These are phyloP conservation scores for Colletotrichum nymphaeae DNA, from an alignment of 2,329 filamentous ascomycete species.

Conservation along the genomic window DNA sequence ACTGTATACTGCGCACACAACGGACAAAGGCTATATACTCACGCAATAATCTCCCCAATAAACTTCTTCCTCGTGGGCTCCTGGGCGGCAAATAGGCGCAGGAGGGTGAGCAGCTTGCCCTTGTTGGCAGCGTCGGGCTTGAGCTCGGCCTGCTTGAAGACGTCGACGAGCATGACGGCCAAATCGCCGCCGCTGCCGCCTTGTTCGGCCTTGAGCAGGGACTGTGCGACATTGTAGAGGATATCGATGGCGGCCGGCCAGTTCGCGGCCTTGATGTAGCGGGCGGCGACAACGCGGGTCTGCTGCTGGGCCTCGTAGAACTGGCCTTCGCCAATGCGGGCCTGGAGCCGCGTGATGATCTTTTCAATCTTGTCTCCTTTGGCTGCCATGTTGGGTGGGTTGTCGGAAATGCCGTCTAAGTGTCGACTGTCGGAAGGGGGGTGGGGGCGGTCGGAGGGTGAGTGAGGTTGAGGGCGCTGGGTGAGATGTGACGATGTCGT, in stretches of 20 bases:
- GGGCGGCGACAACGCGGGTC: slow-evolving; percentile 92
- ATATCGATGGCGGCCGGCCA: slow-evolving; percentile 89
- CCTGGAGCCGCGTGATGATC: slow-evolving; percentile 76
- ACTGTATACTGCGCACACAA: not conserved
- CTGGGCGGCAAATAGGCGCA: slow-evolving; percentile 82
- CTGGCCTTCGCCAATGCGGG: slow-evolving; percentile 89
- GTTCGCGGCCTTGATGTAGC: slow-evolving; percentile 90
- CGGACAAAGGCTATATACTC: slow-evolving; percentile 44
- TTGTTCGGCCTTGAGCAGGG: slow-evolving; percentile 91
- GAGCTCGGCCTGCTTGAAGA: slow-evolving; percentile 88
- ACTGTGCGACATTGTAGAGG: slow-evolving; percentile 83
- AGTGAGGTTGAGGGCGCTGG: not conserved
- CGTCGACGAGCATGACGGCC: slow-evolving; percentile 87
- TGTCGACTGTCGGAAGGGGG: not conserved
- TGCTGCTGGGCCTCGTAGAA: slow-evolving; percentile 99
- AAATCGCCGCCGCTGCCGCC: slow-evolving; percentile 93
- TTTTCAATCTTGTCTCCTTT: slow-evolving; percentile 61
- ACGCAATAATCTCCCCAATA: slow-evolving; percentile 85
- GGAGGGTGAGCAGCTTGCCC: slow-evolving; percentile 79
- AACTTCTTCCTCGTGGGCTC: slow-evolving; percentile 96
- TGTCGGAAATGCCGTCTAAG: not conserved
- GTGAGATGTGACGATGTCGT: not conserved
- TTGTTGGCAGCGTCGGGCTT: slow-evolving; percentile 80
- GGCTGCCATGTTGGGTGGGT: slow-evolving; percentile 22
- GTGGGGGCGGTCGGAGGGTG: not conserved